Evolutionary conservation across 2,329 filamentous ascomycete genomes (phyloP).

Genomic region (Aspergillus brasiliensis): DNA sequence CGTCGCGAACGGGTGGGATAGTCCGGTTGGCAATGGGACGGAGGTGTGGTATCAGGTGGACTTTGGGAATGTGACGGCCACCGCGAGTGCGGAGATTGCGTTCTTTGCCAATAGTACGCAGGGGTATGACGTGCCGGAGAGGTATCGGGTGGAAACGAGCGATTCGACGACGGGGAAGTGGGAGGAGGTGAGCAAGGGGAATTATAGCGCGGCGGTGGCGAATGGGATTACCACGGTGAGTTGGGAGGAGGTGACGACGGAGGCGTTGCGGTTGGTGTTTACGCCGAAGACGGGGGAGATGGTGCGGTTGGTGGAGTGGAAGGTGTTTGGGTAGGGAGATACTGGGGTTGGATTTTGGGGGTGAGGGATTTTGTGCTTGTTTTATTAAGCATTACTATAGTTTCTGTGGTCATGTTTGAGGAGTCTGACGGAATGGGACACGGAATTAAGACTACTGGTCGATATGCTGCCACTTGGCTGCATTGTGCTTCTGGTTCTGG

Average conservation of each 20-base stretch:
- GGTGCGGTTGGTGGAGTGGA: conserved; percentile 23
- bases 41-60: conserved; percentile 24
- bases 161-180: conserved; percentile 9
- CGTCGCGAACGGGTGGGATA: conserved; percentile 25
- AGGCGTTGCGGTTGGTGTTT: conserved; percentile 17
- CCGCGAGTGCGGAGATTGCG: conserved; percentile 18
- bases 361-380: not conserved
- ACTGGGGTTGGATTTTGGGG: not conserved
- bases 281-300: conserved; percentile 11
- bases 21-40: conserved; percentile 19
- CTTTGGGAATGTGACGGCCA: conserved; percentile 7
- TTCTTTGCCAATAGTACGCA: conserved; percentile 19
- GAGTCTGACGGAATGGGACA: no score
- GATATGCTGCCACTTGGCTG: no score
- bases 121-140: conserved; percentile 15
- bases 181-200: conserved; percentile 14
- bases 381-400: no score
- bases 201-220: conserved; percentile 9
- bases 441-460: no score
- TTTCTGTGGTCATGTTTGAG: no score
- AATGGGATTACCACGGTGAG: conserved; percentile 21
- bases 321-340: conserved; percentile 11
- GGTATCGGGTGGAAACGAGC: conserved; percentile 15
- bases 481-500: no score
- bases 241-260: conserved; percentile 14